Percentiles rank a stretch among this genome's conserved stretches.
Conservation (phyloP, 805 yeast species). For the Cyberlindnera galapagoensis region DNA sequence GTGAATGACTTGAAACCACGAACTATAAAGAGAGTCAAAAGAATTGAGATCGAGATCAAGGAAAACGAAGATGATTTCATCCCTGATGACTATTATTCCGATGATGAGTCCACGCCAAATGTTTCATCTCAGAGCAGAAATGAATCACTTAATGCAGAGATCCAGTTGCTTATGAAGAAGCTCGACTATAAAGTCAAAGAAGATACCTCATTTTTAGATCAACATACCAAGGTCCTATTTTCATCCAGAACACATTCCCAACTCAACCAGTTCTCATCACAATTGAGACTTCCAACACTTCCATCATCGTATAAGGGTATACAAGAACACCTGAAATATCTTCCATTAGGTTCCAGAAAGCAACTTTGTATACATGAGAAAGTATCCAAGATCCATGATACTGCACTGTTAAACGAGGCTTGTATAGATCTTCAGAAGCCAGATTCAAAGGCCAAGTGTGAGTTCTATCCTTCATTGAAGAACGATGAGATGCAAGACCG, state of each 20-base stretch:
- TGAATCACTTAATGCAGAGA: conserved; percentile 37
- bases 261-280: conserved; percentile 70
- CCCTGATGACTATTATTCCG: conserved; percentile 34
- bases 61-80: conserved; percentile 31
- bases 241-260: conserved; percentile 92
- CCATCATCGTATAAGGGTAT: conserved; percentile 48
- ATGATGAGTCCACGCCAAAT: conserved; percentile 18
- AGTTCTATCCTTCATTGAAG: conserved; percentile 31
- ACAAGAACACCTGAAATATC: conserved; percentile 53
- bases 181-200: conserved; percentile 26
- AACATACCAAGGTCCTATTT: conserved; percentile 49
- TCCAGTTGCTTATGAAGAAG: conserved; percentile 39
- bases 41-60: conserved; percentile 20
- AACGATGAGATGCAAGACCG: conserved; percentile 20
- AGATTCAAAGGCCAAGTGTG: conserved; percentile 30
- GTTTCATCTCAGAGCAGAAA: conserved; percentile 22
- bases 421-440: conserved; percentile 64
- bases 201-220: conserved; percentile 19
- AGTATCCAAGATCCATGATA: conserved; percentile 42
- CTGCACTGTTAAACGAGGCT: conserved; percentile 65
- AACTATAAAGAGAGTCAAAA: conserved; percentile 15
- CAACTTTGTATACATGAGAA: conserved; percentile 75
- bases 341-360: conserved; percentile 77
- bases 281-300: conserved; percentile 54
- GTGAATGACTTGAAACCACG: conserved; percentile 6